Base-by-base conservation (phyloP, 192 early-diverging fungal species). In the Backusella psychrophila region DNA sequence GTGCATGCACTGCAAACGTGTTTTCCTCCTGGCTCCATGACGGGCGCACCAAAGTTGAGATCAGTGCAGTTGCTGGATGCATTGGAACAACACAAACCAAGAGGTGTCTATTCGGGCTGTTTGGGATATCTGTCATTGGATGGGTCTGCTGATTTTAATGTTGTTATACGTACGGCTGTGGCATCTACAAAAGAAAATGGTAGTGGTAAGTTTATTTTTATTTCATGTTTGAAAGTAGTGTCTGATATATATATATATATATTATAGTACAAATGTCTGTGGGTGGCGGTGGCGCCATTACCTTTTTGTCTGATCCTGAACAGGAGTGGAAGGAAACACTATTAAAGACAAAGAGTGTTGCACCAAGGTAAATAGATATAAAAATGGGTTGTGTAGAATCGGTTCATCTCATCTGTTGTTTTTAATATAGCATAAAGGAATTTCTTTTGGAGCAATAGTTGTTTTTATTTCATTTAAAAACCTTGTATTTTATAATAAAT, bases 21-120 rank as follows among this genome's bases (percentile, higher is more conserved):
- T 56, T 99, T 99, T 70, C 97, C 97, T 26, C 97, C 97, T 0
- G 90, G 96, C 0, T 97, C 96, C 0, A 98, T 99, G 96, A 99
- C 98, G 0, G 98, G 98, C 7, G 98, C 98, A 0, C 98, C 98
- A 4, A 99, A 99, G 79, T 80, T 90, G 9, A 88, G 98, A 46
- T 94, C 95, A 0, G 86, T 95, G 41, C 89, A 93, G 65, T 78
- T 98, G 4, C 80, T 99, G 33, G 91, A 94, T 42, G 74, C 80
- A 12, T 87, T 97, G 67, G 96, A 98, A 71, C 69, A 74, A 0
- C 72, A 90, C 49, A 82, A 83, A n/a, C 87, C 84, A 6, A 88
- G 97, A 0, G 95, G 95, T 34, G 83, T 92, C 35, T 99, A 99
- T 79, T 96, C 95, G 2, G 97, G 97, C 0, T 93, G 90, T 49